phyloP scores from a whole-genome alignment of 495 filamentous ascomycete genomes.

The Trichoderma orchidacearum region DNA sequence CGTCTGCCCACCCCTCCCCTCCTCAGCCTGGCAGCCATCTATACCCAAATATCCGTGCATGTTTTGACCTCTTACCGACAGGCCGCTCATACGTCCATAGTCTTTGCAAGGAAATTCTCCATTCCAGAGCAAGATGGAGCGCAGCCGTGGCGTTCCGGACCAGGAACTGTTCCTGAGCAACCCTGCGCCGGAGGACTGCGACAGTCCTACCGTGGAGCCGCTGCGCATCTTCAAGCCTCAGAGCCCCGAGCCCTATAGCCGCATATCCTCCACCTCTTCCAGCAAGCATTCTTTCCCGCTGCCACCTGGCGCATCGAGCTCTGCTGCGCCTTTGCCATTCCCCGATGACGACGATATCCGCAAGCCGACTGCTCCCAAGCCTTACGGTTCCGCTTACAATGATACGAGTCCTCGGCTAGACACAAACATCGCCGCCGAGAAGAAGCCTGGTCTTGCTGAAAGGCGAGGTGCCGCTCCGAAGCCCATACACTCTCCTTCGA shows the following conservation, averaged over 20 bases:
- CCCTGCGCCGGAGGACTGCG: conserved; percentile 37
- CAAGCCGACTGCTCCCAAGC: conserved; percentile 23
- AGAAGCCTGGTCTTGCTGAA: conserved; percentile 46
- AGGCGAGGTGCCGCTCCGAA: conserved; percentile 61
- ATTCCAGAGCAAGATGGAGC: conserved; percentile 12
- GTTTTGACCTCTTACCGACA: too few relatives aligned
- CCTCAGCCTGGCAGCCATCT: too few relatives aligned
- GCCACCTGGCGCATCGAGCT: conserved; percentile 49
- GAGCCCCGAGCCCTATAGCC: conserved; percentile 31
- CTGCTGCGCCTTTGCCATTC: conserved; percentile 55
- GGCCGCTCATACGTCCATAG: too few relatives aligned
- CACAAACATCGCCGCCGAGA: conserved; percentile 35
- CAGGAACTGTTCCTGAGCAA: conserved; percentile 69
- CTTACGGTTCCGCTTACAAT: conserved; percentile 14
- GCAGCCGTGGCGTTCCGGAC: conserved; percentile 41
- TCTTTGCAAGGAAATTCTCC: not conserved
- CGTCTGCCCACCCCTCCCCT: too few relatives aligned
- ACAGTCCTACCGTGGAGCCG: conserved; percentile 67
- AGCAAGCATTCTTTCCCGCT: conserved; percentile 40
- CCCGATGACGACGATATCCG: conserved; percentile 54
- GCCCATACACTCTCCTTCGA: conserved; percentile 64
- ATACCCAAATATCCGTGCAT: too few relatives aligned
- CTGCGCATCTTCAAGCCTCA: conserved; percentile 69
- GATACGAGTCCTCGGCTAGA: conserved; percentile 30
- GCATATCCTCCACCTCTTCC: conserved; percentile 32